phyloP scores from a whole-genome alignment of 2,329 filamentous ascomycete species.

The Diaporthe nobilis region DNA sequence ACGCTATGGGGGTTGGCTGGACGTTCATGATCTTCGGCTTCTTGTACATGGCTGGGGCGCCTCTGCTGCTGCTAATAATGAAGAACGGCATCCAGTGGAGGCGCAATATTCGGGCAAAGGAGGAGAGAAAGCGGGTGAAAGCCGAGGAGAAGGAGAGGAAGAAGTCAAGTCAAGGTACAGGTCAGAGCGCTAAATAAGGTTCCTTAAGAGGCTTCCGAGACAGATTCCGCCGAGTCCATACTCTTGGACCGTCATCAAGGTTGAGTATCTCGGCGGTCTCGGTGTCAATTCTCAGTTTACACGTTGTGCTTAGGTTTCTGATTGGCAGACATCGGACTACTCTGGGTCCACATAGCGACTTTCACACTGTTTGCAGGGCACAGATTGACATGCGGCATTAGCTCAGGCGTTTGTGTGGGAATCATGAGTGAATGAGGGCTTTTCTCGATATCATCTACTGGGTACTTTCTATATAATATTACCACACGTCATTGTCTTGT shows the following conservation, averaged over 20 bases:
- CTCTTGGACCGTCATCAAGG: background rate
- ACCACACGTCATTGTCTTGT: background rate
- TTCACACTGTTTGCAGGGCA: background rate
- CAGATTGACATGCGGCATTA: constrained; percentile 12
- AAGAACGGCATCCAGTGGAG: constrained; percentile 61
- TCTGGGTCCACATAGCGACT: background rate
- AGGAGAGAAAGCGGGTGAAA: constrained; percentile 44
- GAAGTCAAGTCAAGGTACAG: background rate
- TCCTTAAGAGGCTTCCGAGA: background rate
- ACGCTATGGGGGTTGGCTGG: constrained; percentile 65
- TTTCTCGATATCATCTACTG: background rate
- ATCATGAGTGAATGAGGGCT: background rate
- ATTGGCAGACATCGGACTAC: background rate
- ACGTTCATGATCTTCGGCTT: constrained; percentile 64
- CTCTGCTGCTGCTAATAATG: constrained; percentile 59
- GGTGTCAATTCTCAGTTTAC: background rate
- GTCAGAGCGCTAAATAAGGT: background rate
- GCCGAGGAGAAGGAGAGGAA: constrained; percentile 18
- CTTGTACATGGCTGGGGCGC: constrained; percentile 57
- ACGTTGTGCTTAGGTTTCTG: background rate
- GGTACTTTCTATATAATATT: background rate
- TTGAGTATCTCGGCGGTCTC: background rate
- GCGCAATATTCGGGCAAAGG: constrained; percentile 49
- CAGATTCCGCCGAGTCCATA: background rate
- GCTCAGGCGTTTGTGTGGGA: constrained; percentile 6